These are phyloP conservation scores for Toxicodendron radicans DNA, from an alignment of 345 rosid genomes.

Conservation along the genomic window DNA sequence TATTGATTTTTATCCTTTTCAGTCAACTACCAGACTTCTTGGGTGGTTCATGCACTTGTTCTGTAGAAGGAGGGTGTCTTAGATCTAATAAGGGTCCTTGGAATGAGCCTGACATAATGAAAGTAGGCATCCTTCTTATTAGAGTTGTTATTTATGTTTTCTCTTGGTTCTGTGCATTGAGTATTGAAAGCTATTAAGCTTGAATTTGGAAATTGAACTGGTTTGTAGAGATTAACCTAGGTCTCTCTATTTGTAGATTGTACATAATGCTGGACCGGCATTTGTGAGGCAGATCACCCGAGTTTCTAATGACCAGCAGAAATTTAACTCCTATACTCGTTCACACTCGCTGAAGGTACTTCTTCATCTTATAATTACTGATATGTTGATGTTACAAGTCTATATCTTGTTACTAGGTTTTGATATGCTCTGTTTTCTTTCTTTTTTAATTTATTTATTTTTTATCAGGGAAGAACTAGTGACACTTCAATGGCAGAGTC, in stretches of 20 bases:
- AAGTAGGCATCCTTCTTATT: slow-evolving; percentile 46
- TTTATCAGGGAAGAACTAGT: slow-evolving; percentile 57
- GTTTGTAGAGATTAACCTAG: slow-evolving; percentile 25
- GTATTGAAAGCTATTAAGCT: slow-evolving; percentile 15
- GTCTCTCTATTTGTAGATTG: slow-evolving; percentile 48
- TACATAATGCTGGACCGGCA: slow-evolving; percentile 57
- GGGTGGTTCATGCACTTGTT: slow-evolving; percentile 91
- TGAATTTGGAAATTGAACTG: slow-evolving; percentile 18
- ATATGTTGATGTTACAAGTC: slow-evolving; percentile 1
- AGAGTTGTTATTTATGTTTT: slow-evolving; percentile 1
- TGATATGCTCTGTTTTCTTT: slow-evolving; percentile 12
- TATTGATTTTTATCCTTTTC: slow-evolving; percentile 21
- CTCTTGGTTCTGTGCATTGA: slow-evolving; percentile 14
- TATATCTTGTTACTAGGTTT: slow-evolving; percentile 8
- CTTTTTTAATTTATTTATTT: too few relatives aligned
- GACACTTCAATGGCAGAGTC: slow-evolving; percentile 57
- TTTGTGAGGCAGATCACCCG: slow-evolving; percentile 60
- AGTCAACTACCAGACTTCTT: slow-evolving; percentile 96
- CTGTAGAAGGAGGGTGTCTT: slow-evolving; percentile 83
- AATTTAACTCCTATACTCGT: slow-evolving; percentile 47
- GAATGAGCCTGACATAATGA: slow-evolving; percentile 88
- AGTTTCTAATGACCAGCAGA: slow-evolving; percentile 46
- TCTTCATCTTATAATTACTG: background rate
- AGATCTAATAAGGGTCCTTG: slow-evolving; percentile 95
- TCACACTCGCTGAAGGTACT: slow-evolving; percentile 56